These are phyloP conservation scores for Diddensiella caesifluorescens DNA, from an alignment of 805 yeast genomes.

Conservation along the genomic window DNA sequence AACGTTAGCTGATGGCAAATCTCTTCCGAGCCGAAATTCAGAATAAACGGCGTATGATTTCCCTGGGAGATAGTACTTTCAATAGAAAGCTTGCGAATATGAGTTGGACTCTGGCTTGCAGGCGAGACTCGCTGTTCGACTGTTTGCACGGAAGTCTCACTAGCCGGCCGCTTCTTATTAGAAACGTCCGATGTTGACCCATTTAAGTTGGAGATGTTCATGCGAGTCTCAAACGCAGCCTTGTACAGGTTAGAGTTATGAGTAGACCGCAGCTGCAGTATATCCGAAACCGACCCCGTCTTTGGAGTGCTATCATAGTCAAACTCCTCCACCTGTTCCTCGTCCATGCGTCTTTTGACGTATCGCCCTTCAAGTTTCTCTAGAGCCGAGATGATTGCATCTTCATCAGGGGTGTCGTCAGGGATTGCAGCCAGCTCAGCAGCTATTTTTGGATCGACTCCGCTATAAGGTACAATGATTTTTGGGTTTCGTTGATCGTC, in stretches of 20 bases:
- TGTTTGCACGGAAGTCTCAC: too few relatives aligned
- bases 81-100: conserved; percentile 29
- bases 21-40: conserved; percentile 60
- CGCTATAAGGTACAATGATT: conserved; percentile 1
- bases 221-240: conserved; percentile 19
- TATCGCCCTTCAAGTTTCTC: conserved; percentile 70
- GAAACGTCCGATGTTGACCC: not conserved
- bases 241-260: conserved; percentile 16
- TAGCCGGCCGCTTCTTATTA: not conserved
- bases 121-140: conserved; percentile 5
- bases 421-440: conserved; percentile 43
- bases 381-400: conserved; percentile 72
- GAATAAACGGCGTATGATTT: conserved; percentile 74
- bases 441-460: conserved; percentile 12
- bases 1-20: conserved; percentile 80
- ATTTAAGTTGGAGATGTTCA: conserved; percentile 13
- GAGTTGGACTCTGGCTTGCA: not conserved
- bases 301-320: conserved; percentile 1
- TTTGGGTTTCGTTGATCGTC: not conserved
- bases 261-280: conserved; percentile 4
- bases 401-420: conserved; percentile 62
- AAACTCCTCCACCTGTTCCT: not conserved
- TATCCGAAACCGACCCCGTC: not conserved
- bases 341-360: conserved; percentile 6
- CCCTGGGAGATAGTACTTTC: conserved; percentile 41